These are phyloP conservation scores for Fusarium armeniacum DNA, from an alignment of 2,329 filamentous ascomycete genomes.

Conservation along the genomic window DNA sequence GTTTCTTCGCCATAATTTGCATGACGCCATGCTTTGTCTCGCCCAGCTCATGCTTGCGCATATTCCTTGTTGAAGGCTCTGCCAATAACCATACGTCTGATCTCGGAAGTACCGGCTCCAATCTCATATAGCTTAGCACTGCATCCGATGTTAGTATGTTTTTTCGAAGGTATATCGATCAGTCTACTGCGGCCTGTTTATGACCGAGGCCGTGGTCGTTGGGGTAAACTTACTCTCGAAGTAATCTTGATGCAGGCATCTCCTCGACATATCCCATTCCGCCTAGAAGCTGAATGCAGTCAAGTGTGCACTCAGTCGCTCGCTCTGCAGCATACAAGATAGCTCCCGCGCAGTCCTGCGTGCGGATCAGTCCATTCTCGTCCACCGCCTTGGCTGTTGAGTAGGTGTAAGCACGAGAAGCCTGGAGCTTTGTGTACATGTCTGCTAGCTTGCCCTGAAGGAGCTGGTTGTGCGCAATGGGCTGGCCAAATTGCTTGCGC, in stretches of 20 bases:
- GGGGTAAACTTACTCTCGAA: constrained; percentile 72
- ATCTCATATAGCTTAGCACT: constrained; percentile 91
- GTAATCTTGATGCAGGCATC: constrained; percentile 86
- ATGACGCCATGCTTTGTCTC: not conserved
- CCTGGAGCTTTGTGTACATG: constrained; percentile 96
- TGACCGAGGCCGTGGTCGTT: not conserved
- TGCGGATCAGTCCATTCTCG: constrained; percentile 78
- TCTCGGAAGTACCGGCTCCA: constrained; percentile 94
- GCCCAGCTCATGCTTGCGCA: constrained; percentile 54
- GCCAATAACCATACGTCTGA: constrained; percentile 94
- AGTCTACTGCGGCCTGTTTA: constrained; percentile 2
- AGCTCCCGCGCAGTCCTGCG: constrained; percentile 93
- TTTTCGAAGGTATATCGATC: not conserved
- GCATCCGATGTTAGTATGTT: constrained; percentile 49
- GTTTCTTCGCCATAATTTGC: not conserved
- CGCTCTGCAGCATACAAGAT: constrained; percentile 94
- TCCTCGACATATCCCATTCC: constrained; percentile 98
- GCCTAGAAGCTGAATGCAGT: constrained; percentile 92
- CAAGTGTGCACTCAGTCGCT: constrained; percentile 86
- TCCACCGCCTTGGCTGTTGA: constrained; percentile 84
- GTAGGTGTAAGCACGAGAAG: constrained; percentile 89
- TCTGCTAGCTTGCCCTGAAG: constrained; percentile 94
- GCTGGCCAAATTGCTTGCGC: constrained; percentile 87
- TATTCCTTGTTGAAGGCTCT: constrained; percentile 92
- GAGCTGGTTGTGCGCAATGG: constrained; percentile 92